These are phyloP conservation scores for Silybum marianum DNA, from an alignment of 129 eudicot species.

Conservation along the genomic window DNA sequence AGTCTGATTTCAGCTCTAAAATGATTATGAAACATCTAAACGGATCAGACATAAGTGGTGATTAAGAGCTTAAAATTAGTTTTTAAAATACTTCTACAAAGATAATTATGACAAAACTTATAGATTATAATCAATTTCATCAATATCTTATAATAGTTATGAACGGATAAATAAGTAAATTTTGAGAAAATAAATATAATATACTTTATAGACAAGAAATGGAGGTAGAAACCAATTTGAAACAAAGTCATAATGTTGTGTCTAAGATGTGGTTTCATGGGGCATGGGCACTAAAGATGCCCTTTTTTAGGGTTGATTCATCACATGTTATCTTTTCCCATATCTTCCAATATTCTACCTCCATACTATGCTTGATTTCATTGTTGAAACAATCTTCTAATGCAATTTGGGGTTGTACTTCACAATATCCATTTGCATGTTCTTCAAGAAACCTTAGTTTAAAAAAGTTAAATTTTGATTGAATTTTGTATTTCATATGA, in stretches of 20 bases:
- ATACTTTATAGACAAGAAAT: not conserved
- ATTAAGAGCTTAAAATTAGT: no score
- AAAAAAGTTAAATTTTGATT: no score
- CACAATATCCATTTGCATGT: not conserved
- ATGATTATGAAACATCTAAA: no score
- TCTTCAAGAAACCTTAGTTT: not conserved
- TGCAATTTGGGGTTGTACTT: constrained; percentile 11
- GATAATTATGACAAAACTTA: not conserved
- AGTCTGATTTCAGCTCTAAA: no score
- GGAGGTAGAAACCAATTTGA: constrained; percentile 13
- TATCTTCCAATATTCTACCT: not conserved
- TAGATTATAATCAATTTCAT: not conserved
- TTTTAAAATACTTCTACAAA: not conserved
- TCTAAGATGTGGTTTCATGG: constrained; percentile 33
- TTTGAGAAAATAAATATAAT: not conserved
- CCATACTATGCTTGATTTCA: constrained; percentile 3
- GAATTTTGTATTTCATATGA: not conserved
- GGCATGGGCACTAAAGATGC: constrained; percentile 37
- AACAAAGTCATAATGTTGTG: constrained; percentile 31
- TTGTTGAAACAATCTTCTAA: not conserved
- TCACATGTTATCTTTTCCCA: constrained; percentile 7
- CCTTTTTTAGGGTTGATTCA: constrained; percentile 15
- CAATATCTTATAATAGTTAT: not conserved
- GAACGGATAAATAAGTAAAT: not conserved
- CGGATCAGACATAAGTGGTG: no score